Percentiles rank a stretch among this genome's conserved stretches.
Conservation (phyloP, 23 red algal species). For the Gracilariopsis chorda region DNA sequence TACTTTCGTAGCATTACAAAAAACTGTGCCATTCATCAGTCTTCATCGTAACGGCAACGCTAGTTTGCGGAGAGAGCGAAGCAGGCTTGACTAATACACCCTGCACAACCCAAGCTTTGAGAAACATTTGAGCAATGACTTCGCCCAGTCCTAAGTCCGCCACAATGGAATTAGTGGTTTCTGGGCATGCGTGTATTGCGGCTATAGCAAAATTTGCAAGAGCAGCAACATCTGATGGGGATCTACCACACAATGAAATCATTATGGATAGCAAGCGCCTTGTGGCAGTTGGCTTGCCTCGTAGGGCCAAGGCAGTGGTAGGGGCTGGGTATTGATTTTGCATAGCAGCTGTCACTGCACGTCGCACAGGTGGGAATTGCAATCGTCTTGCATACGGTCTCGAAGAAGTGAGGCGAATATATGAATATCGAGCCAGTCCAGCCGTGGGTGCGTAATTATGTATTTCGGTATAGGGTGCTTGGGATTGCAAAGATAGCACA, state of each 20-base stretch:
- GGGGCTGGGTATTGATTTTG: background rate
- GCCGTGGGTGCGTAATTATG: background rate
- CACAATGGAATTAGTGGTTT: slow-evolving; percentile 2
- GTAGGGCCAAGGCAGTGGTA: background rate
- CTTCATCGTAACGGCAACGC: slow-evolving; percentile 4
- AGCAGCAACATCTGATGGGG: background rate
- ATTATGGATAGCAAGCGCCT: slow-evolving; percentile 3
- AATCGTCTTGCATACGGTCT: slow-evolving; percentile 4
- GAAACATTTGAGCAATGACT: background rate
- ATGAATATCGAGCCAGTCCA: slow-evolving; percentile 20
- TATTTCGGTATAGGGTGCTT: slow-evolving; percentile 24
- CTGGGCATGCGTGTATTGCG: background rate
- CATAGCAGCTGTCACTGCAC: slow-evolving; percentile 7
- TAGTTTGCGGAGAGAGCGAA: background rate
- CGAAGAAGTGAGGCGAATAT: slow-evolving; percentile 10
- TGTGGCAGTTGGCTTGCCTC: background rate
- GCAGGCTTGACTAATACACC: background rate
- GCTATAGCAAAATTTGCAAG: background rate
- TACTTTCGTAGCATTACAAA: slow-evolving; percentile 42
- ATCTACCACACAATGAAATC: background rate
- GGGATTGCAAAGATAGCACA: slow-evolving; percentile 5
- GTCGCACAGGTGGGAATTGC: background rate
- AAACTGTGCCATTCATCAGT: slow-evolving; percentile 12
- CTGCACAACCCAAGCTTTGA: background rate
- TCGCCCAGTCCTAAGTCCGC: background rate